Conservation (phyloP, 495 filamentous ascomycete species). For the Annulohypoxylon stygium region DNA sequence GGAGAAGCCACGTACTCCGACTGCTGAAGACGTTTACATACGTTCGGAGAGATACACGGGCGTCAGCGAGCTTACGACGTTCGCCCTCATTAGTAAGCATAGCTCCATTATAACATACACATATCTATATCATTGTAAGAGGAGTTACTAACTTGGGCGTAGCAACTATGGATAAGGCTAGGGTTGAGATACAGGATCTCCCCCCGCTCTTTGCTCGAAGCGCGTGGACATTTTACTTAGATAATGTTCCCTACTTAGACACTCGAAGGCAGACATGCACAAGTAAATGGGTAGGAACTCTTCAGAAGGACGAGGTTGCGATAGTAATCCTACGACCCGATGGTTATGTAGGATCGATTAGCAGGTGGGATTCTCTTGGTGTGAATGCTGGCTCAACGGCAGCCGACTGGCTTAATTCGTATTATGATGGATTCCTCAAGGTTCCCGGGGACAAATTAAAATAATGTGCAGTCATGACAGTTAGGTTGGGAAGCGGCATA, state of each 20-base stretch:
- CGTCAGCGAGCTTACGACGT: slow-evolving; percentile 71
- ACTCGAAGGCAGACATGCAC: slow-evolving; percentile 65
- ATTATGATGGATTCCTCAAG: slow-evolving; percentile 68
- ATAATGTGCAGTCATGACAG: slow-evolving; percentile 12
- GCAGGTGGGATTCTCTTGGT: slow-evolving; percentile 63
- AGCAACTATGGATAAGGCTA: slow-evolving; percentile 67
- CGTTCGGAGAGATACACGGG: slow-evolving; percentile 72
- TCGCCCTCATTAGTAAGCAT: slow-evolving; percentile 64
- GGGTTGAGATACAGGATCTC: slow-evolving; percentile 72
- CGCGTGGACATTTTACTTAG: slow-evolving; percentile 77
- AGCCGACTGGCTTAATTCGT: slow-evolving; percentile 69
- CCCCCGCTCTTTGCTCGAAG: slow-evolving; percentile 68
- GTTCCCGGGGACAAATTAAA: slow-evolving; percentile 48
- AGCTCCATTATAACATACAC: not conserved
- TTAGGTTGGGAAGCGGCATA: slow-evolving; percentile 23
- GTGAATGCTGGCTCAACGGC: slow-evolving; percentile 61
- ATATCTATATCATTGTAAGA: not conserved
- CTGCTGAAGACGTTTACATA: slow-evolving; percentile 68
- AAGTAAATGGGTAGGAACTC: slow-evolving; percentile 72
- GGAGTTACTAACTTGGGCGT: slow-evolving; percentile 40
- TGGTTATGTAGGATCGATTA: slow-evolving; percentile 74
- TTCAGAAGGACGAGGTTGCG: slow-evolving; percentile 64
- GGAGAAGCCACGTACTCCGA: slow-evolving; percentile 62
- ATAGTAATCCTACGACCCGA: slow-evolving; percentile 75
- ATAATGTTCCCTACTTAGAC: slow-evolving; percentile 66